phyloP scores from a whole-genome alignment of 768 basidiomycete species.

The Pilatotrama ljubarskyi region DNA sequence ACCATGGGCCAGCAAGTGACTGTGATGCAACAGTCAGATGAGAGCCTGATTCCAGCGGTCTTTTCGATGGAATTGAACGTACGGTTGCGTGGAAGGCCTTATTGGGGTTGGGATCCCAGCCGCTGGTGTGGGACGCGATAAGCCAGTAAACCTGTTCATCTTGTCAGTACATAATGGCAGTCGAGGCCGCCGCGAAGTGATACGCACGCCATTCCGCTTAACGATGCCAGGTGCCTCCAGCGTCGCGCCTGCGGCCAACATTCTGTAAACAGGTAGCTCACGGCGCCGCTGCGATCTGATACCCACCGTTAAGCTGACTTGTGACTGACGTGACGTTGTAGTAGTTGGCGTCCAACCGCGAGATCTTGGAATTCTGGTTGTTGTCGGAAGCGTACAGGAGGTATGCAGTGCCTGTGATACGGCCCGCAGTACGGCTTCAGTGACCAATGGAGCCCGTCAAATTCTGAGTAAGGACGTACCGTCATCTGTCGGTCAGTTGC shows the following conservation, averaged over 20 bases:
- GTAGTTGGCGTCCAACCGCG: slow-evolving; percentile 55
- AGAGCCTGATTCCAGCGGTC: too few relatives aligned
- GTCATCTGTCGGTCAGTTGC: neutral
- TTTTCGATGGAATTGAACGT: slow-evolving; percentile 12
- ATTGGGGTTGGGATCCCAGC: slow-evolving; percentile 64
- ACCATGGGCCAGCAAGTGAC: slow-evolving; percentile 58
- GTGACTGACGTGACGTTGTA: slow-evolving; percentile 53
- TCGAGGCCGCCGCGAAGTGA: slow-evolving; percentile 1
- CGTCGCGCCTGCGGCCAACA: slow-evolving; percentile 43
- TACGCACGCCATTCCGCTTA: slow-evolving; percentile 51
- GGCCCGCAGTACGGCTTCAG: neutral
- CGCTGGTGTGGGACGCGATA: slow-evolving; percentile 56
- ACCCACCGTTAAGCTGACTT: slow-evolving; percentile 45
- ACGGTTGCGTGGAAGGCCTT: slow-evolving; percentile 56
- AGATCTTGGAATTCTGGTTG: slow-evolving; percentile 70
- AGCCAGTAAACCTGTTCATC: slow-evolving; percentile 49
- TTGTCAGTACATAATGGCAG: neutral
- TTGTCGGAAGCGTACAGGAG: slow-evolving; percentile 67
- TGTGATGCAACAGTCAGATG: slow-evolving; percentile 20
- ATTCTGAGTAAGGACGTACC: neutral
- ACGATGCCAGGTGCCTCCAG: slow-evolving; percentile 64
- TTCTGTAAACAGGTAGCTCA: neutral
- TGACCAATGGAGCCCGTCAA: neutral
- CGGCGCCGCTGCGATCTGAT: neutral
- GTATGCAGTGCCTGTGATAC: slow-evolving; percentile 43